phyloP scores from a whole-genome alignment of 2,329 filamentous ascomycete genomes.

The Epichloe gansuensis region DNA sequence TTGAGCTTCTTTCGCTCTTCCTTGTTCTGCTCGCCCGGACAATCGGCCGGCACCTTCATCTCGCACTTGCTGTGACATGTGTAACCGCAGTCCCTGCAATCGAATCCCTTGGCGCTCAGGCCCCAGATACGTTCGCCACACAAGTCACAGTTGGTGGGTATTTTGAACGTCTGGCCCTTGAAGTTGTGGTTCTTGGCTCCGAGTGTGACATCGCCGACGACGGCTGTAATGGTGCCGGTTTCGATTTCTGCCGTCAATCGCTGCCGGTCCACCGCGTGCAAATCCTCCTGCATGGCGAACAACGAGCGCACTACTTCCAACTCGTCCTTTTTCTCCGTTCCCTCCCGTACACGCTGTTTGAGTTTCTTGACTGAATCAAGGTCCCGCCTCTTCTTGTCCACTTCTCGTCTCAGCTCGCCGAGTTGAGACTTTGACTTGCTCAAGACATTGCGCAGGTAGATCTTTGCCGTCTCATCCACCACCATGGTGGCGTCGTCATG shows the following conservation, averaged over 20 bases:
- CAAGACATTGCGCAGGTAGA: slow-evolving; percentile 83
- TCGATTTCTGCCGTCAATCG: slow-evolving; percentile 85
- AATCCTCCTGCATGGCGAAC: slow-evolving; percentile 69
- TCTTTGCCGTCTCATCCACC: slow-evolving; percentile 72
- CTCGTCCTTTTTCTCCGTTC: slow-evolving; percentile 79
- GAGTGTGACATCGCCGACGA: slow-evolving; percentile 82
- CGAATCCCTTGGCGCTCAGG: slow-evolving; percentile 87
- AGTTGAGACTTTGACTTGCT: slow-evolving; percentile 80
- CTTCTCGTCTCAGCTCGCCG: slow-evolving; percentile 66
- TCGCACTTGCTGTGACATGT: slow-evolving; percentile 98
- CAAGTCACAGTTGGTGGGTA: slow-evolving; percentile 94
- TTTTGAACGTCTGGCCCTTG: slow-evolving; percentile 98
- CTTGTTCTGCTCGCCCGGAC: slow-evolving; percentile 84
- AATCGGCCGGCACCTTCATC: slow-evolving; percentile 95
- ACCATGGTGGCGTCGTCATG: slow-evolving; percentile 84
- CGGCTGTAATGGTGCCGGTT: slow-evolving; percentile 79
- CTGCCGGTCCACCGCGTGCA: slow-evolving; percentile 74
- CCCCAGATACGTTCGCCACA: slow-evolving; percentile 97
- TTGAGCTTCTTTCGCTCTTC: slow-evolving; percentile 95
- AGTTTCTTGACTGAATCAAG: slow-evolving; percentile 64
- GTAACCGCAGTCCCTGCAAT: slow-evolving; percentile 92
- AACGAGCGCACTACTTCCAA: slow-evolving; percentile 72
- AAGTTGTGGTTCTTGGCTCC: slow-evolving; percentile 95
- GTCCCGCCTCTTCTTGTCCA: slow-evolving; percentile 75
- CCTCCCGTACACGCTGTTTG: slow-evolving; percentile 66